Conservation (phyloP, 371 early-diverging fungal species). For the Saksenaea oblongispora region DNA sequence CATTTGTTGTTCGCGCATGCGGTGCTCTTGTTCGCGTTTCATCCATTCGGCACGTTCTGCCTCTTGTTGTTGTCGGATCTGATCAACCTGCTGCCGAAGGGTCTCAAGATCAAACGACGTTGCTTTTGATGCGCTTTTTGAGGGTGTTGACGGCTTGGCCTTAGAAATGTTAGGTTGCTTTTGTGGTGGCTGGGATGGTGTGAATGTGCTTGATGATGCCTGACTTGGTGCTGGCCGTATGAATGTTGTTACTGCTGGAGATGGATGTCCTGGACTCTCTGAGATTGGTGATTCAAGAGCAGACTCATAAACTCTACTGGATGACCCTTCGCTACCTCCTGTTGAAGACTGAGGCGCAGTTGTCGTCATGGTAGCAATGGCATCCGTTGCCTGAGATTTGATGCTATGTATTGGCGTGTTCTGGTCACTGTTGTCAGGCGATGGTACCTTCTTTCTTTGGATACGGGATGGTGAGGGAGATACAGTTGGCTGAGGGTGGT, state of each 20-base stretch:
- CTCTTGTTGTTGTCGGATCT: constrained; percentile 16
- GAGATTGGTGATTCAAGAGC: constrained; percentile 13
- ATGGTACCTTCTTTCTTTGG: not conserved
- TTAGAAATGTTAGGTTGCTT: not conserved
- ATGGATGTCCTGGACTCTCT: not conserved
- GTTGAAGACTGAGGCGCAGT: not conserved
- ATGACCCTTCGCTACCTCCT: constrained; percentile 12
- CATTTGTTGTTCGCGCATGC: constrained; percentile 20
- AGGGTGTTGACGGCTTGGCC: not conserved
- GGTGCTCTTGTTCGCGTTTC: constrained; percentile 19
- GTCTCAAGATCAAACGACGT: constrained; percentile 10
- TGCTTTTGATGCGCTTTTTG: not conserved
- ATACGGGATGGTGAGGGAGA: not conserved
- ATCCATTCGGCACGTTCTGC: constrained; percentile 19
- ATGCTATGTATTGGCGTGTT: too few species aligned
- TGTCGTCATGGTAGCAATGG: not conserved
- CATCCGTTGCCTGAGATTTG: not conserved
- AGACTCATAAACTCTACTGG: constrained; percentile 15
- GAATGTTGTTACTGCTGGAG: not conserved
- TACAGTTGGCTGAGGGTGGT: too few species aligned
- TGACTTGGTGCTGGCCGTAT: not conserved
- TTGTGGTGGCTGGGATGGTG: not conserved
- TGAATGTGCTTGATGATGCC: not conserved
- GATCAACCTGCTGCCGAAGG: constrained; percentile 16
- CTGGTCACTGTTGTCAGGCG: not conserved